Conservation (phyloP, 148 eudicot genomes). For the Drosera capensis region DNA sequence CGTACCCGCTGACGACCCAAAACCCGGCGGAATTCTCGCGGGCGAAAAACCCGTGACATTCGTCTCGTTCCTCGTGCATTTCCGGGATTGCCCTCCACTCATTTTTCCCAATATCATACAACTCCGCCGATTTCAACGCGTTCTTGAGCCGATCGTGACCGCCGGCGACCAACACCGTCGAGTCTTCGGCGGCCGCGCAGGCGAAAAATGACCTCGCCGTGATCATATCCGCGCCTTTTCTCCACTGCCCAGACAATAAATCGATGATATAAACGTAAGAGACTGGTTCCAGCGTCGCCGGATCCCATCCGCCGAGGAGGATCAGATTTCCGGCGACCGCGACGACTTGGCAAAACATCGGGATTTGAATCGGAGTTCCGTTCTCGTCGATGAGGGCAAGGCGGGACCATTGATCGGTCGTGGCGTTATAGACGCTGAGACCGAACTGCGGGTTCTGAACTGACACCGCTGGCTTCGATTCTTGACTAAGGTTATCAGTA, state of each 20-base stretch:
- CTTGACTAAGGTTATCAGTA: background rate
- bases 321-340: conserved; percentile 9
- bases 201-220: conserved; percentile 27
- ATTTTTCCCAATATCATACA: conserved; percentile 14
- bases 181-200: conserved; percentile 1
- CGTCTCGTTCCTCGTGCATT: conserved; percentile 29
- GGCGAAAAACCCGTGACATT: conserved; percentile 10
- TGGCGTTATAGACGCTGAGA: conserved; percentile 11
- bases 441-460: conserved; percentile 1
- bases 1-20: conserved; percentile 25
- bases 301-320: conserved; percentile 29
- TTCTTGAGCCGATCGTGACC: conserved; percentile 32
- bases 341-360: conserved; percentile 21
- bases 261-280: conserved; percentile 13
- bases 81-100: conserved; percentile 16
- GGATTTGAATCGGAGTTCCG: background rate
- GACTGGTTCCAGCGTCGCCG: conserved; percentile 20
- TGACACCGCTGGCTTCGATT: no score
- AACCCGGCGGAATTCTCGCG: conserved; percentile 2
- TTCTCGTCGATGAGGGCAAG: background rate
- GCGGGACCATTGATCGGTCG: conserved; percentile 9
- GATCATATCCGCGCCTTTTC: conserved; percentile 16
- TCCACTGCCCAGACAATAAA: conserved; percentile 14
- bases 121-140: conserved; percentile 24
- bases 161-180: conserved; percentile 24